Evolutionary conservation across 345 rosid genomes (phyloP).

Genomic region (Zanthoxylum bungeanum): DNA sequence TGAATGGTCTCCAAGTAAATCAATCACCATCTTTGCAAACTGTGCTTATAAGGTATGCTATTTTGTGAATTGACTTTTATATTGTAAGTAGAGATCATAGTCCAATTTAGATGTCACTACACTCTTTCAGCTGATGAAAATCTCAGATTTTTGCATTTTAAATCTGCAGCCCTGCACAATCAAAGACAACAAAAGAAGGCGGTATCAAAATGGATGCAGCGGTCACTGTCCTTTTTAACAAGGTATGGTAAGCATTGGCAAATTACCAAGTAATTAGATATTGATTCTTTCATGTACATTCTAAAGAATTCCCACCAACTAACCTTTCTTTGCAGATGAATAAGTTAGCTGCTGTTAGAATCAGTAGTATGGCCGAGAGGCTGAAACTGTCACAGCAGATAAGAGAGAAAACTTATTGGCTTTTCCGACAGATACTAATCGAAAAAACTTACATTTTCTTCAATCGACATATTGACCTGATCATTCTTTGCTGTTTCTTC

Average conservation of each 20-base stretch:
- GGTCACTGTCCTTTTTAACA: slow-evolving; percentile 66
- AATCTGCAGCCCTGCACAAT: slow-evolving; percentile 79
- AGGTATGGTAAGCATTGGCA: slow-evolving; percentile 37
- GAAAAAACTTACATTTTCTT: slow-evolving; percentile 60
- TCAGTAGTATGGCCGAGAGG: slow-evolving; percentile 71
- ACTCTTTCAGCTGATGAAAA: neutral
- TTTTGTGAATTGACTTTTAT: neutral
- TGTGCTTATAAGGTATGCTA: slow-evolving; percentile 66
- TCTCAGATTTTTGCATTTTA: slow-evolving; percentile 2
- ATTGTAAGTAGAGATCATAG: neutral
- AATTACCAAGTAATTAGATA: too few relatives aligned
- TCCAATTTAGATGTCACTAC: slow-evolving; percentile 3
- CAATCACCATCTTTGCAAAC: slow-evolving; percentile 59
- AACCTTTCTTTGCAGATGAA: slow-evolving; percentile 40
- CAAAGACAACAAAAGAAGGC: slow-evolving; percentile 80
- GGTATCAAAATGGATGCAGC: slow-evolving; percentile 92
- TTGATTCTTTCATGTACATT: neutral
- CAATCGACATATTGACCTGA: slow-evolving; percentile 76
- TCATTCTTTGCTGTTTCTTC: slow-evolving; percentile 78
- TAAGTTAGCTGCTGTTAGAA: slow-evolving; percentile 77
- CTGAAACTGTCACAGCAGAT: slow-evolving; percentile 65
- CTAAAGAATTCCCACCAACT: neutral
- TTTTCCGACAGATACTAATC: slow-evolving; percentile 62
- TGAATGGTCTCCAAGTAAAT: slow-evolving; percentile 10
- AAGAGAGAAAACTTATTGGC: slow-evolving; percentile 65